phyloP scores from a whole-genome alignment of 805 yeast species.

The Cyberlindnera nakhonratchasimensis region DNA sequence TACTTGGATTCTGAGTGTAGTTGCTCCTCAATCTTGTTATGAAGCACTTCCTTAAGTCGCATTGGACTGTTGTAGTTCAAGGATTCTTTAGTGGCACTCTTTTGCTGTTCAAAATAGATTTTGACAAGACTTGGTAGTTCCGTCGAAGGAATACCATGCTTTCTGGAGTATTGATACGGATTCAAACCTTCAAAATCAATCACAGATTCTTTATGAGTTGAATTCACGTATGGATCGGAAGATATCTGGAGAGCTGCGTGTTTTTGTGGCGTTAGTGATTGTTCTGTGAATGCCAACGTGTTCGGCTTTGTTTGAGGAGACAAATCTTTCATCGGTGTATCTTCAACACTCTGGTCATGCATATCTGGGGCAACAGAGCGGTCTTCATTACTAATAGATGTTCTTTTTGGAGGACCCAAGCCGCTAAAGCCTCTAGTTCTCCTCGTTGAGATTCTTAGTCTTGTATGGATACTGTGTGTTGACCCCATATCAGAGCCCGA shows the following conservation, averaged over 20 bases:
- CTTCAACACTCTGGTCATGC: conserved; percentile 14
- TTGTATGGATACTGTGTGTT: conserved; percentile 15
- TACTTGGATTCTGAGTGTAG: conserved; percentile 22
- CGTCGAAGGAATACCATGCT: conserved; percentile 33
- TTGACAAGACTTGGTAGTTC: conserved; percentile 37
- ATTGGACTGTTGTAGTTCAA: conserved; percentile 24
- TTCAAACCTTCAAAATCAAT: conserved; percentile 37
- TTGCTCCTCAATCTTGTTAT: conserved; percentile 26
- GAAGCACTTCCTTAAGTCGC: conserved; percentile 22
- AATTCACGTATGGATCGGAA: background rate
- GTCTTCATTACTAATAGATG: conserved; percentile 17
- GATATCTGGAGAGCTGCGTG: background rate
- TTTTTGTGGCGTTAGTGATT: conserved; percentile 5
- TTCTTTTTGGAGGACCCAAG: conserved; percentile 37
- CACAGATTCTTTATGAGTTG: background rate
- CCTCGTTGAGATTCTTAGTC: conserved; percentile 30
- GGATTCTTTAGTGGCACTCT: conserved; percentile 30
- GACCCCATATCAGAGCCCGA: conserved; percentile 16
- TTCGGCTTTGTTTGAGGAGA: background rate
- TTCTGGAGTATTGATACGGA: conserved; percentile 38
- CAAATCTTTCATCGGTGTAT: conserved; percentile 24
- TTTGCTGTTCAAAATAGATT: conserved; percentile 36
- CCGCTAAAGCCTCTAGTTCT: conserved; percentile 28
- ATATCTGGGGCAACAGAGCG: background rate
- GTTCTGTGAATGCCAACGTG: background rate